Conservation (phyloP, 768 basidiomycete genomes). For the Podaxis sp. region DNA sequence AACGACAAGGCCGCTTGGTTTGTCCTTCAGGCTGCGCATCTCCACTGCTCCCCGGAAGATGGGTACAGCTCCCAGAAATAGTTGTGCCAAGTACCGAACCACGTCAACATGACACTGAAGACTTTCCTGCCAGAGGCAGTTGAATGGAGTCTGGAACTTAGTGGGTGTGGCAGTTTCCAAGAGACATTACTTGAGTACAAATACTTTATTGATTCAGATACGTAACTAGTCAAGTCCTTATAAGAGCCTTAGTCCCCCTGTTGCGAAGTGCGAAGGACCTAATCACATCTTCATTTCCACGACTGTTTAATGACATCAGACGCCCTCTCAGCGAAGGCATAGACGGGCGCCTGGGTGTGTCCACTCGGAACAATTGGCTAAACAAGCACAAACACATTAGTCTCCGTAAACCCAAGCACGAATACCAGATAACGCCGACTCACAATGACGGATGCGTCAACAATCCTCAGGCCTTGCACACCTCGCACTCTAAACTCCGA, state of each 20-base stretch:
- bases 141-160: constrained; percentile 24
- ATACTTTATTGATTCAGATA: no score
- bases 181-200: constrained; percentile 7
- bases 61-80: constrained; percentile 19
- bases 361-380: constrained; percentile 12
- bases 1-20: no score
- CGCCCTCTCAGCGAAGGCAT: constrained; percentile 11
- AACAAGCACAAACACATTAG: background rate
- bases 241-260: no score
- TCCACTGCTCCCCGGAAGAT: constrained; percentile 21
- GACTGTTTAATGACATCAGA: background rate
- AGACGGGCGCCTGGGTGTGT: constrained; percentile 3
- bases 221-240: constrained; percentile 15
- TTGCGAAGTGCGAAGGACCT: no score
- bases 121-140: constrained; percentile 22
- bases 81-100: constrained; percentile 15
- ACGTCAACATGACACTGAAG: constrained; percentile 14
- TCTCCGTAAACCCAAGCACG: background rate
- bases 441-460: constrained; percentile 7
- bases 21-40: no score
- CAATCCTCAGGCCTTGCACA: constrained; percentile 3
- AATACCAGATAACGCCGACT: background rate
- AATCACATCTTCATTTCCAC: background rate
- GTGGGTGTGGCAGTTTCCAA: constrained; percentile 25
- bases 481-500: background rate